Evolutionary conservation across 768 basidiomycete species (phyloP).

Genomic region (Sporobolomyces phaffii): DNA sequence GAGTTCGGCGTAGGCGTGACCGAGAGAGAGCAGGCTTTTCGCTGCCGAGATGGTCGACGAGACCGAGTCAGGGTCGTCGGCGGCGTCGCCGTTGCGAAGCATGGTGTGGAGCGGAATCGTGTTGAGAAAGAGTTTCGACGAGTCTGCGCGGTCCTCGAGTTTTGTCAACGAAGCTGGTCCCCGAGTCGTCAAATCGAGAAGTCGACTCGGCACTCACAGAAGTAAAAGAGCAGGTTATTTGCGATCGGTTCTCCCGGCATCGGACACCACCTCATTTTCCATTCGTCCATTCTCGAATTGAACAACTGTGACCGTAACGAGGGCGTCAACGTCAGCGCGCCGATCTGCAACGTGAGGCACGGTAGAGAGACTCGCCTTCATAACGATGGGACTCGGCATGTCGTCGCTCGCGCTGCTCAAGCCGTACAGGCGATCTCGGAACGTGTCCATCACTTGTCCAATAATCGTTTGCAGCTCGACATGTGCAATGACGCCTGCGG

Average conservation of each 20-base stretch:
- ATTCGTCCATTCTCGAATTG: constrained; percentile 38
- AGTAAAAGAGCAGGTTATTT: constrained; percentile 34
- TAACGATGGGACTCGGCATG: constrained; percentile 30
- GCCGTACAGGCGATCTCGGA: constrained; percentile 30
- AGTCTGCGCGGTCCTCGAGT: no score
- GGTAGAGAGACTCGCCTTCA: constrained; percentile 25
- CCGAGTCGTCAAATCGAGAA: no score
- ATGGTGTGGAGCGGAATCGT: constrained; percentile 34
- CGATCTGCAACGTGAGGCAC: not conserved
- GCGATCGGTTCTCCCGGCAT: constrained; percentile 31
- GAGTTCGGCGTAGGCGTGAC: constrained; percentile 28
- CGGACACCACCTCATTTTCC: constrained; percentile 32
- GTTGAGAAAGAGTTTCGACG: constrained; percentile 34
- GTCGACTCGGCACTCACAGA: not conserved
- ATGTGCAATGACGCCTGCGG: constrained; percentile 29
- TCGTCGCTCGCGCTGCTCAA: constrained; percentile 29
- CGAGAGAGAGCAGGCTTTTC: constrained; percentile 17
- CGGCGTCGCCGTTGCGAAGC: constrained; percentile 19
- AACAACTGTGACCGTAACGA: no score
- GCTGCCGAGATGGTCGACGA: constrained; percentile 20
- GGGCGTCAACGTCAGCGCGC: no score
- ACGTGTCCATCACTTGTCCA: constrained; percentile 35
- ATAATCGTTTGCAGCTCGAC: constrained; percentile 32
- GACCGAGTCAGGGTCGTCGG: constrained; percentile 28
- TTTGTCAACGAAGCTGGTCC: no score